Conservation (phyloP, 176 grass and related monocot species). For the Triticum monococcum region DNA sequence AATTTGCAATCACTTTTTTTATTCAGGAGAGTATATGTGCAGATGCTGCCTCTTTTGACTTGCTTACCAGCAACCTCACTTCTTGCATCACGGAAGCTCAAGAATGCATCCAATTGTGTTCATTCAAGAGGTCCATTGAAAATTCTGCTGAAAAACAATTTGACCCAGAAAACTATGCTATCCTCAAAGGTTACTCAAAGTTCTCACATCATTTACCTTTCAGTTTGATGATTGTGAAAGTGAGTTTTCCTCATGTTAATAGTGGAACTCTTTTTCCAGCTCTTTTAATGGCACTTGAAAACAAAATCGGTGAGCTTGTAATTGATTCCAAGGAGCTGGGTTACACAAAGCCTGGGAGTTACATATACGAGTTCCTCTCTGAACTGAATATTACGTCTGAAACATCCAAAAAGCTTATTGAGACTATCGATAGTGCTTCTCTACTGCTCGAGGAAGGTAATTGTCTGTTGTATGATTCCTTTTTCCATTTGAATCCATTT, state of each 20-base stretch:
- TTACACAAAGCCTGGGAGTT: slow-evolving; percentile 70
- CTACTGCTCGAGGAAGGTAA: slow-evolving; percentile 92
- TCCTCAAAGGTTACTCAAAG: slow-evolving; percentile 67
- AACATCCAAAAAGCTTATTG: slow-evolving; percentile 90
- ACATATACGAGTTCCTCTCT: slow-evolving; percentile 92
- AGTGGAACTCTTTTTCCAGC: slow-evolving; percentile 45
- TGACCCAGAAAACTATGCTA: slow-evolving; percentile 98
- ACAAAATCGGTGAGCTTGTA: slow-evolving; percentile 64
- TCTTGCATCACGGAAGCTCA: slow-evolving; percentile 85
- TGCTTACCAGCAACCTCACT: slow-evolving; percentile 65
- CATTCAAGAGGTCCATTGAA: slow-evolving; percentile 61
- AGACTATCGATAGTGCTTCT: slow-evolving; percentile 86
- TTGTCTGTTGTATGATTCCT: not conserved
- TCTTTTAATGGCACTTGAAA: slow-evolving; percentile 88
- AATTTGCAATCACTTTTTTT: slow-evolving; percentile 26
- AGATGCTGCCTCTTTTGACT: slow-evolving; percentile 95
- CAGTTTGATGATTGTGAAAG: slow-evolving; percentile 20
- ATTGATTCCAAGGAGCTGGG: slow-evolving; percentile 88
- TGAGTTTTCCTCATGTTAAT: slow-evolving; percentile 23
- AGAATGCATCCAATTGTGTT: slow-evolving; percentile 85
- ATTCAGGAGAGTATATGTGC: slow-evolving; percentile 93
- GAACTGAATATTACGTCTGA: slow-evolving; percentile 88
- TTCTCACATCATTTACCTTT: slow-evolving; percentile 23
- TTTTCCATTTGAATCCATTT: slow-evolving; percentile 16
- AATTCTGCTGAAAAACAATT: slow-evolving; percentile 82